Base-by-base conservation (phyloP, 106 monocot genomes). In the Vanilla planifolia region DNA sequence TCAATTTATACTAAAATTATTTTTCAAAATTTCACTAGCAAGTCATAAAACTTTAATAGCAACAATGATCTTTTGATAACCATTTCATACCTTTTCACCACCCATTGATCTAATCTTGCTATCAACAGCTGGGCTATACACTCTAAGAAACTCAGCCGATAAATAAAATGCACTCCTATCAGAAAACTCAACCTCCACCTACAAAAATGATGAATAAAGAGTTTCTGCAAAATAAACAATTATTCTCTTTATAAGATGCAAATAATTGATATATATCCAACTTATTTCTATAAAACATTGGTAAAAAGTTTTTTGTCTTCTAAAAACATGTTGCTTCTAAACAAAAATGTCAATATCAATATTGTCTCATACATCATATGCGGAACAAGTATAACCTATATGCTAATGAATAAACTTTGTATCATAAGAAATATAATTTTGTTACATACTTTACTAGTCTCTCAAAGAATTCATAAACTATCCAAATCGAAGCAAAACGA, bases 71-170 rank as follows among this genome's bases (percentile, higher is more conserved):
- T 57, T 24, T 32, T 32, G 2, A 14, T 1, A 57, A 15, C 15
- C 4, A 58, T 46, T 15, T 35, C 50, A 68, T 83, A 92, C 94
- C 94, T 94, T 89, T 53, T 89, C 94, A 60, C 89, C 89, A 29
- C 74, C 75, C 6, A 94, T 30, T 10, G 89, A 75, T 70, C 83
- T 83, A 57, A 94, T 76, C 66, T 94, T 94, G 71, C 94, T 86
- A 69, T 94, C 86, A 51, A 69, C 94, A 37, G 94, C 85, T 55
- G 94, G 94, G 67, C 94, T 94, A 53, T 86, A 51, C 51, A 94
- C 70, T 73, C 94, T 72, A 25, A 94, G 85, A 61, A 78, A 94
- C 57, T 94, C 94, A 11, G 94, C 79, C 30, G 94, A 80, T 3
- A 94, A 71, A 53, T 74, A 67, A 57, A 78, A 89, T 22, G 37